A percentile compares a stretch with the other conserved stretches of the same genome.
Conservation (phyloP, 2,329 filamentous ascomycete species). For the Pseudogymnoascus sp. region DNA sequence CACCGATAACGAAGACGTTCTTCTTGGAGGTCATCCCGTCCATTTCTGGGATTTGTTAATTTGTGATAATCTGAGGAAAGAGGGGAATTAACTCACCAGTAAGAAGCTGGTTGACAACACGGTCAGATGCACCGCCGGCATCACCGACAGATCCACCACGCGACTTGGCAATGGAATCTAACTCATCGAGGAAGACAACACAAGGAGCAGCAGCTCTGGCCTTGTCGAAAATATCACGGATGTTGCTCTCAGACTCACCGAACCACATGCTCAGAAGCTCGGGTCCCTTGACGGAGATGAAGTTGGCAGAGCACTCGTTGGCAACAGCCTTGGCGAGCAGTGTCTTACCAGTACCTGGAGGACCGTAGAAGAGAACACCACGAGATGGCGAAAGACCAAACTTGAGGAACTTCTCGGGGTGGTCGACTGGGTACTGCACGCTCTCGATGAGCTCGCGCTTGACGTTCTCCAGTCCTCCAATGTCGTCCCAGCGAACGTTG, state of each 20-base stretch:
- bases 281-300: conserved; percentile 98
- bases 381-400: conserved; percentile 96
- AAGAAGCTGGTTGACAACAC: conserved; percentile 98
- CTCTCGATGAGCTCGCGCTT: conserved; percentile 99
- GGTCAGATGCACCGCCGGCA: conserved; percentile 95
- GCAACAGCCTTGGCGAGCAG: conserved; percentile 98
- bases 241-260: conserved; percentile 99
- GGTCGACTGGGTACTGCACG: conserved; percentile 98
- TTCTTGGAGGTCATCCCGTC: conserved; percentile 99
- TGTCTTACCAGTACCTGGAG: conserved; percentile 99
- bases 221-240: conserved; percentile 99
- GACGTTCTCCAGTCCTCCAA: conserved; percentile 95
- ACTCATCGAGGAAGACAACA: conserved; percentile 95
- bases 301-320: conserved; percentile 98
- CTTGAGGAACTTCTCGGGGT: conserved; percentile 99
- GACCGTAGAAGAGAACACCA: conserved; percentile 97
- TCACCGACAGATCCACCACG: conserved; percentile 95
- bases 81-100: conserved; percentile 59
- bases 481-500: conserved; percentile 99
- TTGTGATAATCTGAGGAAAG: conserved; percentile 13
- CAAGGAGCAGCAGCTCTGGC: conserved; percentile 95
- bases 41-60: conserved; percentile 66
- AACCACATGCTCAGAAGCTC: conserved; percentile 99
- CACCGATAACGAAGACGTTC: conserved; percentile 99
- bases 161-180: conserved; percentile 98